Evolutionary conservation across 768 basidiomycete species (phyloP), one percentile per base, ranked within the genome.

Genomic region (Mycena olivaceomarginata): DNA sequence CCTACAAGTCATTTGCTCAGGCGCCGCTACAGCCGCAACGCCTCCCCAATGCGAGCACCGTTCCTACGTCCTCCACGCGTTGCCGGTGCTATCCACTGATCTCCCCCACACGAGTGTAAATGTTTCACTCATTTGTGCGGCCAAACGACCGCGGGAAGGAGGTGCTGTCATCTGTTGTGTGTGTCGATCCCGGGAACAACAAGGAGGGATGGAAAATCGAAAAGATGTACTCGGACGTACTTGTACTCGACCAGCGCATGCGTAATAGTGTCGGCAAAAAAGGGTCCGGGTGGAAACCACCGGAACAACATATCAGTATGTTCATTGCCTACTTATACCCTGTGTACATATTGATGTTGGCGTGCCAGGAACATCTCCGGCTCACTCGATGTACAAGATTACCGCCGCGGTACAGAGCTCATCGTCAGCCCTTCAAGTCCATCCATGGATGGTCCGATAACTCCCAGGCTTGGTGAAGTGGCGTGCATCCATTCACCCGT

Each of bases 71-170:
- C 31, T 96, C 86, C 94, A 95, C 67, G 93, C 93, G 2, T 90
- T 96, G 31, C 95, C 94, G 15, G 87, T 96, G 37, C 84, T 96
- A 25, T 87, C 92, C 5, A 85, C 87, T 15, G 96, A 98, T 81
- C 93, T 99, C 16, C 92, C 93, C 48, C 90, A 90, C 65, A 96
- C 97, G 4, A 89, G 86, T 39, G 89, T 96, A 72, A 83, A 85
- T 10, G 97, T 99, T 40, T 93, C 93, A 2, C 93, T 97, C 96
- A 15, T 93, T 94, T 64, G 96, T 99, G 72, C 92, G 93, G 20
- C 93, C 96, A 7, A 99, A 98, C 81, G 96, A 98, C 76, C 91
- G 94, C 67, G 96, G 97, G n/a, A n/a, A n/a, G 67, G 98, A 99
- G 81, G 96, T 98, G 2, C 87, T 99, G 56, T 96, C 94, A 9